These are phyloP conservation scores for Exserohilum turcica DNA, from an alignment of 2,329 filamentous ascomycete genomes.

Conservation along the genomic window DNA sequence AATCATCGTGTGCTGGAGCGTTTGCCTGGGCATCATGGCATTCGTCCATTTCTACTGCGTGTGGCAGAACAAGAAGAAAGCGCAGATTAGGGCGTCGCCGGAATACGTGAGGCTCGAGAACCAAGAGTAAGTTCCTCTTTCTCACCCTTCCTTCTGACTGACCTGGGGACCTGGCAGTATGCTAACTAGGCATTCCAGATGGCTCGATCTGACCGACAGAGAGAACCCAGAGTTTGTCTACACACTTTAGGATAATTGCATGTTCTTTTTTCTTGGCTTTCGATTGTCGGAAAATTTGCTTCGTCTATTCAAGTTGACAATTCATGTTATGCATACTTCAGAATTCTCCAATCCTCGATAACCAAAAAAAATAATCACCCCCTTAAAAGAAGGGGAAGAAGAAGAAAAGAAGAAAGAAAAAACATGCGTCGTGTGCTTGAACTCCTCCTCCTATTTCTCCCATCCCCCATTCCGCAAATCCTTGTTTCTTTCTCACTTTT, in stretches of 20 bases:
- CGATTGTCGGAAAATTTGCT: too few relatives aligned
- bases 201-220: conserved; percentile 67
- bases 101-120: conserved; percentile 67
- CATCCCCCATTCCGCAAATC: too few relatives aligned
- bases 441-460: too few relatives aligned
- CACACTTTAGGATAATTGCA: conserved; percentile 47
- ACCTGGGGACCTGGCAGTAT: background rate
- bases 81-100: conserved; percentile 55
- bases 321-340: too few relatives aligned
- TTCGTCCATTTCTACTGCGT: conserved; percentile 69
- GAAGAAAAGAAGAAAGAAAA: too few relatives aligned
- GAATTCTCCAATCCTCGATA: too few relatives aligned
- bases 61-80: conserved; percentile 65
- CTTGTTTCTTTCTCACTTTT: background rate
- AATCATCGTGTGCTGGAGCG: conserved; percentile 63
- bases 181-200: conserved; percentile 32
- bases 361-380: background rate
- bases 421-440: too few relatives aligned
- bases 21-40: conserved; percentile 59
- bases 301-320: too few relatives aligned
- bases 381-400: background rate
- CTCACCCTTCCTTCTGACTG: background rate
- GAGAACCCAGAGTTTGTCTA: conserved; percentile 70
- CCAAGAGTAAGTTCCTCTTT: conserved; percentile 58
- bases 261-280: background rate